Evolutionary conservation across 1,284 basidiomycete genomes (phyloP).

Genomic region (Sporisorium graminicola): DNA sequence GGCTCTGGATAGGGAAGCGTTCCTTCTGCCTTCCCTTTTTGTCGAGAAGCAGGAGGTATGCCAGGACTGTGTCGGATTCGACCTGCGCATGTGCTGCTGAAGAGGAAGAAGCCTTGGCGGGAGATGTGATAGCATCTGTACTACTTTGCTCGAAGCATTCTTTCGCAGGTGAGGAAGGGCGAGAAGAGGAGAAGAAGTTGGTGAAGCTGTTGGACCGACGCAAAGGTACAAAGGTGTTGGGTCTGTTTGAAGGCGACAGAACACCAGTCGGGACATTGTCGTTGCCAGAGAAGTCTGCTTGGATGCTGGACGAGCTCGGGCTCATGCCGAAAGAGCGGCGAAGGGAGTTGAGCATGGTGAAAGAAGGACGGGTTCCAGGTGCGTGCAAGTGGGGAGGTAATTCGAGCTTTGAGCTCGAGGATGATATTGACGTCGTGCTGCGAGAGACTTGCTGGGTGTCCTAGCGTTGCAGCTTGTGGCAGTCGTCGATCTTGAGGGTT

Average conservation of each 20-base stretch:
- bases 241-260: constrained; percentile 35
- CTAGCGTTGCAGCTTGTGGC: neutral
- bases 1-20: constrained; percentile 38
- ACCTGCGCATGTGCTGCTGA: neutral
- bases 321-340: constrained; percentile 53
- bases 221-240: constrained; percentile 43
- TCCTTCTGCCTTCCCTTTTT: constrained; percentile 47
- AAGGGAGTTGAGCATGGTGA: constrained; percentile 38
- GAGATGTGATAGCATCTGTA: constrained; percentile 10
- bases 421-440: neutral
- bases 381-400: neutral
- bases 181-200: constrained; percentile 46
- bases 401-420: neutral
- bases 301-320: constrained; percentile 33
- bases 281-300: constrained; percentile 14
- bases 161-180: constrained; percentile 32
- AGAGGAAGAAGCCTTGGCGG: constrained; percentile 19
- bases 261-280: constrained; percentile 11
- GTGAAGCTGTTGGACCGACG: constrained; percentile 49
- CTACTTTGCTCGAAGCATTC: constrained; percentile 3
- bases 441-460: neutral
- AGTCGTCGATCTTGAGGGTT: neutral
- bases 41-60: constrained; percentile 38
- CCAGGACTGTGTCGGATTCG: constrained; percentile 22
- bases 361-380: neutral